Conservation (phyloP, 768 basidiomycete genomes). For the Naematelia aurantialba region DNA sequence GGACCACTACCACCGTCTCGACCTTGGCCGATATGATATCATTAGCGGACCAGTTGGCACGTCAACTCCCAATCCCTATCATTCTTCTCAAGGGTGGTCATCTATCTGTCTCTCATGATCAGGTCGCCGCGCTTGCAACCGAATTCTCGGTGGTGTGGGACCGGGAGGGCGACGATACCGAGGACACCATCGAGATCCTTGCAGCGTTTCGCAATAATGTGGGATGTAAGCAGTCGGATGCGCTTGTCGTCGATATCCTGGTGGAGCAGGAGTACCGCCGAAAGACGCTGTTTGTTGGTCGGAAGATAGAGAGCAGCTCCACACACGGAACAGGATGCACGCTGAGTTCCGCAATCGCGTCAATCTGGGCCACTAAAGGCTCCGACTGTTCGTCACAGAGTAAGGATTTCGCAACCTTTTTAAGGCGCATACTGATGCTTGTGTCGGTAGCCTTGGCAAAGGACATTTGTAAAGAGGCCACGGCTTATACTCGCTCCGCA, state of each 20-base stretch:
- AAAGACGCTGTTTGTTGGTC: slow-evolving; percentile 25
- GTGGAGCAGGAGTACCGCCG: slow-evolving; percentile 11
- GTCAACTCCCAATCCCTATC: slow-evolving; percentile 56
- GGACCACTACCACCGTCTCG: slow-evolving; percentile 20
- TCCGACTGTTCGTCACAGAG: background rate
- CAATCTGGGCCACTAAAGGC: slow-evolving; percentile 31
- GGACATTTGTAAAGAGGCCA: slow-evolving; percentile 62
- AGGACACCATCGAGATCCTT: slow-evolving; percentile 38
- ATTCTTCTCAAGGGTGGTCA: slow-evolving; percentile 88
- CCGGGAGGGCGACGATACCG: slow-evolving; percentile 31
- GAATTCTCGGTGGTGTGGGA: slow-evolving; percentile 45
- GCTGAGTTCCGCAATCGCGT: slow-evolving; percentile 74
- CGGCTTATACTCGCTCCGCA: slow-evolving; percentile 67
- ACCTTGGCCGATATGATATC: slow-evolving; percentile 61
- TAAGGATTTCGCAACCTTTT: background rate
- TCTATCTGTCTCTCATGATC: slow-evolving; percentile 54
- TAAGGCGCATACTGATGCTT: background rate
- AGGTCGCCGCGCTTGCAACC: slow-evolving; percentile 52
- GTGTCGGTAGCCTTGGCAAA: slow-evolving; percentile 4
- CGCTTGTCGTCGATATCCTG: slow-evolving; percentile 43
- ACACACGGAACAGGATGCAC: slow-evolving; percentile 95
- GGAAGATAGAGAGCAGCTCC: slow-evolving; percentile 27
- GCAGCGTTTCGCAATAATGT: slow-evolving; percentile 57
- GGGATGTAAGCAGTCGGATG: slow-evolving; percentile 50
- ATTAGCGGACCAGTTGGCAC: slow-evolving; percentile 49